phyloP scores from a whole-genome alignment of 225 moss, liverwort and hornwort genomes.

The Marchantia paleacea region DNA sequence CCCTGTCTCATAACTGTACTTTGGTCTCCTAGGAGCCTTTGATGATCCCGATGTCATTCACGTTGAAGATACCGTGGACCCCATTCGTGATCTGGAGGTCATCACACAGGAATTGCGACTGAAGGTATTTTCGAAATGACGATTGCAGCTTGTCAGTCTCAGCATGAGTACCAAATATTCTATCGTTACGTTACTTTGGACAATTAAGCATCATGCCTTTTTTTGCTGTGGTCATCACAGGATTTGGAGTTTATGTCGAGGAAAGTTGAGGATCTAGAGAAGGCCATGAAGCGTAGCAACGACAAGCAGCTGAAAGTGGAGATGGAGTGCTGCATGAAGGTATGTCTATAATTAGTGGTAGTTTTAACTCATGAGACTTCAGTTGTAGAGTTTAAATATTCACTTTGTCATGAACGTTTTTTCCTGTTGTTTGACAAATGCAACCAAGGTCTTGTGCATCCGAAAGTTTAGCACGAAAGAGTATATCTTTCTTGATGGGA shows the following conservation, averaged over 20 bases:
- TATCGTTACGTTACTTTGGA: too few relatives aligned
- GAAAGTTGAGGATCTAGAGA: constrained; percentile 81
- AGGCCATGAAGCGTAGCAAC: constrained; percentile 89
- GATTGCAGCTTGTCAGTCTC: not conserved
- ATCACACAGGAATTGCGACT: constrained; percentile 82
- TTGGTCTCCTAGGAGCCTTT: constrained; percentile 65
- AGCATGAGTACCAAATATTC: not conserved
- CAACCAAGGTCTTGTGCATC: too few relatives aligned
- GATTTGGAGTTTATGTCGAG: constrained; percentile 90
- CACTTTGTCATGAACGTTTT: too few relatives aligned
- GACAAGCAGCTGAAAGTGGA: constrained; percentile 87
- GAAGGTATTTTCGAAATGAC: constrained; percentile 49
- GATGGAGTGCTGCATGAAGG: constrained; percentile 92
- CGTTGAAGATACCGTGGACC: constrained; percentile 94
- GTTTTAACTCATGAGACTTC: too few relatives aligned
- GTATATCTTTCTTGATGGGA: too few relatives aligned
- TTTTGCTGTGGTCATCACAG: constrained; percentile 25
- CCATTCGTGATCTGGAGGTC: constrained; percentile 87
- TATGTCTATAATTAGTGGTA: constrained; percentile 2
- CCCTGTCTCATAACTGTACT: not conserved
- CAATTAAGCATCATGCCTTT: not conserved
- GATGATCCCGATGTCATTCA: constrained; percentile 95
- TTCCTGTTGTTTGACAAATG: too few relatives aligned
- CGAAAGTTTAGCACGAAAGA: too few relatives aligned
- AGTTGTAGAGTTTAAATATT: too few relatives aligned